A percentile compares a stretch with the other conserved stretches of the same genome.
Evolutionary conservation across 495 filamentous ascomycete species (phyloP).

Genomic region (Podospora pseudocomata): DNA sequence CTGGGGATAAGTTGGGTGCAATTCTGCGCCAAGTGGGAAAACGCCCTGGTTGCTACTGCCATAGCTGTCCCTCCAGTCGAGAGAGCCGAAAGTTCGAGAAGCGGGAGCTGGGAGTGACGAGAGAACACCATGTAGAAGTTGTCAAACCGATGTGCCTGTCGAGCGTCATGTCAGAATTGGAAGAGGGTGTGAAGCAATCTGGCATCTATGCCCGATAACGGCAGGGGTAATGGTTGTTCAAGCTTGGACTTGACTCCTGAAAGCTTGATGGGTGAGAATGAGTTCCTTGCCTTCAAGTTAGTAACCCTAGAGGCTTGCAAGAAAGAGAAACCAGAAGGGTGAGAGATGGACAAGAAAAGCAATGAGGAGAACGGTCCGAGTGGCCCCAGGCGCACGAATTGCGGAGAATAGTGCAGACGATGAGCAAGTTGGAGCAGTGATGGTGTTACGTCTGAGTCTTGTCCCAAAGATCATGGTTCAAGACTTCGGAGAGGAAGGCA

Average conservation of each 20-base stretch:
- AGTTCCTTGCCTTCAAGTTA: too few relatives aligned
- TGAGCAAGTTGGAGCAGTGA: not conserved
- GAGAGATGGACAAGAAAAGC: not conserved
- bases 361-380: not conserved
- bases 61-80: not conserved
- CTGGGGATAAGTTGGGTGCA: conserved; percentile 6
- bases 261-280: not conserved
- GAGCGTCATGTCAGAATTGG: not conserved
- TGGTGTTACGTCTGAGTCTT: not conserved
- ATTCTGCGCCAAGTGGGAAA: conserved; percentile 7
- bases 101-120: not conserved
- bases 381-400: not conserved
- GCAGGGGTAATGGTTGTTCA: not conserved
- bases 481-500: not conserved
- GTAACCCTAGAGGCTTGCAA: not conserved
- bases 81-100: not conserved
- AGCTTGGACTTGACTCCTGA: not conserved
- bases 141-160: not conserved
- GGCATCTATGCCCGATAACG: not conserved
- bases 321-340: not conserved
- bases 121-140: not conserved
- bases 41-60: not conserved
- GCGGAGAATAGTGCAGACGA: not conserved
- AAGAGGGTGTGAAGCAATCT: not conserved
- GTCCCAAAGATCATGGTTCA: not conserved